A percentile compares a stretch with the other conserved stretches of the same genome.
Evolutionary conservation across 2,329 filamentous ascomycete species (phyloP).

Genomic region (Corniculantispora saksenae): DNA sequence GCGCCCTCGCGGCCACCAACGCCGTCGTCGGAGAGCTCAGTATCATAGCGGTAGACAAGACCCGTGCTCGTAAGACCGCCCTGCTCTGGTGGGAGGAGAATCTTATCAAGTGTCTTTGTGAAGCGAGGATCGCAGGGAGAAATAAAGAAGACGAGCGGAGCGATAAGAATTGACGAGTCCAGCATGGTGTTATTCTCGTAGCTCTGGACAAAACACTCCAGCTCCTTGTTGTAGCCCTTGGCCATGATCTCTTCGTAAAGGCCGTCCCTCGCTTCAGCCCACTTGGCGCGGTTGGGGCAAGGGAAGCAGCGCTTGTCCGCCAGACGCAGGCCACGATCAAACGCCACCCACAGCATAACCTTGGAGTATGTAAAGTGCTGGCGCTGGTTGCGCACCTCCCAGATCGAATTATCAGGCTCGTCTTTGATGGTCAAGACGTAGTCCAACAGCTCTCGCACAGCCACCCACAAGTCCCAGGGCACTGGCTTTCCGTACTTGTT

Average conservation of each 20-base stretch:
- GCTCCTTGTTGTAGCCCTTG: conserved; percentile 70
- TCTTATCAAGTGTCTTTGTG: conserved; percentile 69
- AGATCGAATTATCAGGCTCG: conserved; percentile 77
- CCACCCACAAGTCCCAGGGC: conserved; percentile 75
- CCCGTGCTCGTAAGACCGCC: conserved; percentile 75
- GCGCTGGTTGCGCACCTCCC: conserved; percentile 75
- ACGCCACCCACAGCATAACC: conserved; percentile 80
- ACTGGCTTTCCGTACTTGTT: conserved; percentile 79
- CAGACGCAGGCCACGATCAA: conserved; percentile 73
- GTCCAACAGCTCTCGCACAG: conserved; percentile 67
- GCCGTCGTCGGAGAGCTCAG: conserved; percentile 67
- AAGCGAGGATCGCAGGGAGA: conserved; percentile 77
- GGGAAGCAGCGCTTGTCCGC: conserved; percentile 75
- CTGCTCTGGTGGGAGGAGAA: conserved; percentile 71
- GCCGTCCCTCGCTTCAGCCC: conserved; percentile 65
- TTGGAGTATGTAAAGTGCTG: conserved; percentile 83
- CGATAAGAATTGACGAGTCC: conserved; percentile 74
- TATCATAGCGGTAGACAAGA: conserved; percentile 75
- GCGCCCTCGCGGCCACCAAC: conserved; percentile 75
- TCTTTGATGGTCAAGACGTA: conserved; percentile 69
- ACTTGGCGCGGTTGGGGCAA: conserved; percentile 67
- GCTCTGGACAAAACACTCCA: conserved; percentile 72
- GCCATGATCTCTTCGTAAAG: conserved; percentile 78
- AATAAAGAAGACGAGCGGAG: conserved; percentile 78
- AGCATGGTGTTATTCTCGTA: conserved; percentile 71